A percentile compares a stretch with the other conserved stretches of the same genome.
Evolutionary conservation across 2,329 filamentous ascomycete species (phyloP).

Genomic region (Berkeleyomyces rouxiae): DNA sequence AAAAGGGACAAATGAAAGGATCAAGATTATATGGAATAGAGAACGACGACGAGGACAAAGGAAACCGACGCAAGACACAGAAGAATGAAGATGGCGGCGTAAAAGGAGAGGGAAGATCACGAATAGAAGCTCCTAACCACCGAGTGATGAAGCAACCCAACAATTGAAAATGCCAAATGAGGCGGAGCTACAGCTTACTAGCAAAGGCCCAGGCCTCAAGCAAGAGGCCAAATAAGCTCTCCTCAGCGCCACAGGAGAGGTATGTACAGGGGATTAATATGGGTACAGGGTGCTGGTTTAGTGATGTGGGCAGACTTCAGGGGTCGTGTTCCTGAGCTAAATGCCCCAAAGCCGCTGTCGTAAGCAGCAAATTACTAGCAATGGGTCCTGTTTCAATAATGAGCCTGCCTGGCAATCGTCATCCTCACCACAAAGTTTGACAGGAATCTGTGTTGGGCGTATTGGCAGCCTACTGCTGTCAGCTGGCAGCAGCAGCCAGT

Average conservation of each 20-base stretch:
- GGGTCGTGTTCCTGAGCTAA: neutral
- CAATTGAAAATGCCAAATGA: neutral
- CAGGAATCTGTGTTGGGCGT: neutral
- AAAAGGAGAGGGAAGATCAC: too few species aligned
- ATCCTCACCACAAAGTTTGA: neutral
- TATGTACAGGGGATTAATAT: neutral
- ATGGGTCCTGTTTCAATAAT: neutral
- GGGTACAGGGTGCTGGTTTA: neutral
- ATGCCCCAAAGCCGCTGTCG: neutral
- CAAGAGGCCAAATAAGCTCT: constrained; percentile 10
- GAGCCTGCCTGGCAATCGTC: neutral
- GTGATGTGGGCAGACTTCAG: neutral
- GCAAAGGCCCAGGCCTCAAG: neutral
- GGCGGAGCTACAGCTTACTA: neutral
- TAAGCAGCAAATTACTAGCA: neutral
- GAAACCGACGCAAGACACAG: neutral
- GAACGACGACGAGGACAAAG: neutral
- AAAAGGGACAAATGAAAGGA: neutral
- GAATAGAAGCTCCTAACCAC: neutral
- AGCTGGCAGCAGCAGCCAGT: neutral
- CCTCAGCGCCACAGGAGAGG: neutral
- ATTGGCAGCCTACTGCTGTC: neutral
- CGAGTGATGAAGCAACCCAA: neutral
- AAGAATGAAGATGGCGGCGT: neutral
- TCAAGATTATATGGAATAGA: too few species aligned